These are phyloP conservation scores for Suillus tomentosus DNA, from an alignment of 768 basidiomycete genomes.

Conservation along the genomic window DNA sequence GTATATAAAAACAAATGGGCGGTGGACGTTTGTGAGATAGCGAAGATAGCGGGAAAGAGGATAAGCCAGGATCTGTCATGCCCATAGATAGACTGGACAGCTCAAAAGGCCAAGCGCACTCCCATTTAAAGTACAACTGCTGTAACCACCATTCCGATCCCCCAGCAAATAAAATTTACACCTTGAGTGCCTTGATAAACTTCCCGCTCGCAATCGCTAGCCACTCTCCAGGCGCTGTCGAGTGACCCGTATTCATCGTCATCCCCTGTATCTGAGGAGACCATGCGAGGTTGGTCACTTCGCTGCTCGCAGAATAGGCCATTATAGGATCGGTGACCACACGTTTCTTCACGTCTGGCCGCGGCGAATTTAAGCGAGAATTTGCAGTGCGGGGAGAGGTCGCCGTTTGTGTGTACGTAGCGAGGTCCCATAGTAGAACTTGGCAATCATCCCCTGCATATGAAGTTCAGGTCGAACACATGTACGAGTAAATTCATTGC, in stretches of 20 bases:
- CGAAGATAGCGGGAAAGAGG: not conserved
- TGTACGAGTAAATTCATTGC: not conserved
- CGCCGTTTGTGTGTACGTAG: slow-evolving; percentile 58
- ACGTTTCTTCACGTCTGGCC: slow-evolving; percentile 79
- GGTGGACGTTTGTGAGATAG: not conserved
- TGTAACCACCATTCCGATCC: not conserved
- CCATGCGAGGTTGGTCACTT: slow-evolving; percentile 87
- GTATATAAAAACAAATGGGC: not conserved
- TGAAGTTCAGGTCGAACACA: slow-evolving; percentile 11
- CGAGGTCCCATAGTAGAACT: slow-evolving; percentile 90
- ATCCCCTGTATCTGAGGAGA: slow-evolving; percentile 81
- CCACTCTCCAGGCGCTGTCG: slow-evolving; percentile 83
- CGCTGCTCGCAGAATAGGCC: slow-evolving; percentile 77
- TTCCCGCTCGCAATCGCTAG: slow-evolving; percentile 83
- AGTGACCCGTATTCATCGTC: slow-evolving; percentile 73
- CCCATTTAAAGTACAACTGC: not conserved
- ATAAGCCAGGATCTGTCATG: not conserved
- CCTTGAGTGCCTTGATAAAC: slow-evolving; percentile 78
- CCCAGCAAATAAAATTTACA: slow-evolving; percentile 41
- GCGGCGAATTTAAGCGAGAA: slow-evolving; percentile 75
- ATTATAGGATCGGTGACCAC: slow-evolving; percentile 76
- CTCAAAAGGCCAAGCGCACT: not conserved
- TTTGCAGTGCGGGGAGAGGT: slow-evolving; percentile 70
- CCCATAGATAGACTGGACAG: not conserved
- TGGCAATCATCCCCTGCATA: slow-evolving; percentile 89